These are phyloP conservation scores for Areca catechu DNA, from an alignment of 176 grass and related monocot species.

Conservation along the genomic window DNA sequence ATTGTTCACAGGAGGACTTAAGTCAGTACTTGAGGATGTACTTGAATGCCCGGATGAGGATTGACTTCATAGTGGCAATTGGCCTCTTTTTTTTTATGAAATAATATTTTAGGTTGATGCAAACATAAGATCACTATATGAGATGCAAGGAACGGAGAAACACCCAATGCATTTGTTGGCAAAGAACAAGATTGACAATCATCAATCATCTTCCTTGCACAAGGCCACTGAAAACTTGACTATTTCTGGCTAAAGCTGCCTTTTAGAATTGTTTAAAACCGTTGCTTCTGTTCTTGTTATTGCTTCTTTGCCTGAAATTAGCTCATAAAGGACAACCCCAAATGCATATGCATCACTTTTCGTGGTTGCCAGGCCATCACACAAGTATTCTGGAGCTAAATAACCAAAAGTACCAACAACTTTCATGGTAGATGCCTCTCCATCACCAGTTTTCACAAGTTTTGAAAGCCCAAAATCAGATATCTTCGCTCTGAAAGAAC, in stretches of 20 bases:
- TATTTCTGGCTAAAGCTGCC: conserved; percentile 73
- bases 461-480: conserved; percentile 99
- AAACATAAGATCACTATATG: too few relatives aligned
- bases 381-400: conserved; percentile 87
- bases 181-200: conserved; percentile 7
- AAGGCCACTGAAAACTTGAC: conserved; percentile 95
- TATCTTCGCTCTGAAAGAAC: conserved; percentile 92
- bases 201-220: conserved; percentile 75
- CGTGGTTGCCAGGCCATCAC: conserved; percentile 78
- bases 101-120: too few relatives aligned
- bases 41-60: too few relatives aligned
- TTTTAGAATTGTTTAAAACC: conserved; percentile 49
- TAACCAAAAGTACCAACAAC: conserved; percentile 99
- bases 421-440: conserved; percentile 89
- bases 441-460: conserved; percentile 78
- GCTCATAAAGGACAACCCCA: conserved; percentile 86
- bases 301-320: conserved; percentile 90
- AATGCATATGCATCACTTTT: conserved; percentile 99
- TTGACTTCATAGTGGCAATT: too few relatives aligned
- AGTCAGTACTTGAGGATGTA: too few relatives aligned
- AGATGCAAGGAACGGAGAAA: too few relatives aligned
- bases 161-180: not conserved
- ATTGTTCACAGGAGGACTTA: too few relatives aligned
- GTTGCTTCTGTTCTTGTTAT: conserved; percentile 68
- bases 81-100: too few relatives aligned